phyloP scores from a whole-genome alignment of 768 basidiomycete species.

The Lenzites betulinus region DNA sequence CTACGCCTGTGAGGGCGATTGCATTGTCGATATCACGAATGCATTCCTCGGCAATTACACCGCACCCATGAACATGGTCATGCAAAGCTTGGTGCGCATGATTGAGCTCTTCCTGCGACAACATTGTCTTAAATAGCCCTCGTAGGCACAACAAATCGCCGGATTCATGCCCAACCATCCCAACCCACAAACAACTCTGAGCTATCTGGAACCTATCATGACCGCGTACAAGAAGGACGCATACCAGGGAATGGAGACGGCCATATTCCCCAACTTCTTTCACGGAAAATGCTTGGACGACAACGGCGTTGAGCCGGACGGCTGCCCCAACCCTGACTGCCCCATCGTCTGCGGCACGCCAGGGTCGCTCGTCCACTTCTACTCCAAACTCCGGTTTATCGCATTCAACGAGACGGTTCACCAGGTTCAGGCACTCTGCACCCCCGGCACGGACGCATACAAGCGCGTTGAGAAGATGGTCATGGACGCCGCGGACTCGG shows the following conservation, averaged over 20 bases:
- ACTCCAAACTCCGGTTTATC: conserved; percentile 47
- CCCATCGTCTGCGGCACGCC: conserved; percentile 80
- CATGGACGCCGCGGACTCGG: conserved; percentile 35
- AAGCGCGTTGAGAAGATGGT: conserved; percentile 45
- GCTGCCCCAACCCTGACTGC: conserved; percentile 81
- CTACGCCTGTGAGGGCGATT: conserved; percentile 69
- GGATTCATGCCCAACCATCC: conserved; percentile 36
- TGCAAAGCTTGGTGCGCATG: conserved; percentile 47
- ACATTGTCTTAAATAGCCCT: conserved; percentile 9
- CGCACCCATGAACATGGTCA: conserved; percentile 39
- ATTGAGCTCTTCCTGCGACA: not conserved
- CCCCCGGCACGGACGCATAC: conserved; percentile 45
- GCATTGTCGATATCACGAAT: conserved; percentile 61
- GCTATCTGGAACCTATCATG: conserved; percentile 50
- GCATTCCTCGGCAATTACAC: conserved; percentile 56
- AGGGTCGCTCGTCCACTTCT: conserved; percentile 78
- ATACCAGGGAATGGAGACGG: conserved; percentile 47
- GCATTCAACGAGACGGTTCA: conserved; percentile 46
- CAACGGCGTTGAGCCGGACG: conserved; percentile 57
- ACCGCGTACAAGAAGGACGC: conserved; percentile 47
- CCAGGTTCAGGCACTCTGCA: conserved; percentile 38
- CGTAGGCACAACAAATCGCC: conserved; percentile 41
- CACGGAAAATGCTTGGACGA: conserved; percentile 70
- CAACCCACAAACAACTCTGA: conserved; percentile 21
- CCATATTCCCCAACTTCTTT: conserved; percentile 72